Conservation (phyloP, 1,139 yeast genomes). For the Zygosaccharomyces sapae region DNA sequence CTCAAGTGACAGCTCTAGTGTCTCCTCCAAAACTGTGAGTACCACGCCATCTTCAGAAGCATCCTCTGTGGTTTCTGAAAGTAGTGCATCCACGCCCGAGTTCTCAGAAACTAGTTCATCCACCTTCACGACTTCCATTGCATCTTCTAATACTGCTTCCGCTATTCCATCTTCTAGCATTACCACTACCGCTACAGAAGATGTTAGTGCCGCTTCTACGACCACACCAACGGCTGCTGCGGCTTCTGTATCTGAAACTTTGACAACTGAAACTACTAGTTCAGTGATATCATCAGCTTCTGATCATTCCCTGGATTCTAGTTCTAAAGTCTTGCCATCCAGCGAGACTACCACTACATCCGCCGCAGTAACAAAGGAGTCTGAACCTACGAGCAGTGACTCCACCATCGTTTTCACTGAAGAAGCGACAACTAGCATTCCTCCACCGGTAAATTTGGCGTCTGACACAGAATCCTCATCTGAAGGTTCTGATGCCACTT, state of each 20-base stretch:
- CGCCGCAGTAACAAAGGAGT: background rate
- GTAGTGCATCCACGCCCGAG: too few relatives aligned
- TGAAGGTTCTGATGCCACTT: background rate
- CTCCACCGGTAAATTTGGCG: background rate
- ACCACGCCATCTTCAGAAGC: too few relatives aligned
- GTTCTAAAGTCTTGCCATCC: background rate
- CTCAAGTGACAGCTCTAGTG: background rate
- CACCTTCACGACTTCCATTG: background rate
- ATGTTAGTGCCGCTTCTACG: background rate
- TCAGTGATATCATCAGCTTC: background rate
- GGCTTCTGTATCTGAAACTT: background rate
- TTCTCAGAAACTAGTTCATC: background rate
- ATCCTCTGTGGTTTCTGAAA: too few relatives aligned
- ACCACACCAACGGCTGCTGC: background rate
- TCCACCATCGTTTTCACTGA: background rate
- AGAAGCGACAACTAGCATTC: constrained; percentile 1
- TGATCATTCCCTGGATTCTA: background rate
- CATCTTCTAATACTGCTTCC: background rate
- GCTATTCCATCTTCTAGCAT: background rate
- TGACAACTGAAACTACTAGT: background rate
- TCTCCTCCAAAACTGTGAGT: background rate
- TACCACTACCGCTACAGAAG: background rate
- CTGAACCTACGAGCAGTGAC: too few relatives aligned
- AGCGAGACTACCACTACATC: constrained; percentile 1
- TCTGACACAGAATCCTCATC: background rate